Base-by-base conservation (phyloP, 2,329 filamentous ascomycete species). In the Leptographium lundbergii region DNA sequence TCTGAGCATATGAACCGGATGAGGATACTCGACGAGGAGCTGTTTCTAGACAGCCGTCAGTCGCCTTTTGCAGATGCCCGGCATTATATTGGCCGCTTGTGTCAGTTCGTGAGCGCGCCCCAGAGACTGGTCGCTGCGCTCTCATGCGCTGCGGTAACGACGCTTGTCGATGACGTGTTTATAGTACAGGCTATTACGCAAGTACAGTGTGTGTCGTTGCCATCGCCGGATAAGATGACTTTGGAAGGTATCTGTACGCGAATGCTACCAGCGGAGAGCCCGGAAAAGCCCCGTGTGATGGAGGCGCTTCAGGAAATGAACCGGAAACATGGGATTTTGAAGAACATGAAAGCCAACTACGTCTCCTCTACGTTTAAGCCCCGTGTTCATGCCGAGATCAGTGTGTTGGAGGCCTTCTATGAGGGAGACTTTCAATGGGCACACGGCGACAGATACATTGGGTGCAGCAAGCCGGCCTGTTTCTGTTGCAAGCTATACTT, bases 391-490 rank as follows among this genome's bases (percentile, higher is more conserved):
- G 73, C 75, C 2, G 77, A 81, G 62, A 66, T 81, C 4, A 70
- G 75, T 57, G 66, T 78, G 3, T 65, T 80, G 0, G 75, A 81
- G 47, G 67, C 75, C 56, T 80, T 80, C 61, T 66, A 72, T 61
- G 56, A 62, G 6, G 63, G 63, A 0, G 42, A 63, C 0, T 63
- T 73, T 1, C 27, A 19, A 0, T 80, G 76, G 61, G 67, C 69
- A 3, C 68, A 66, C 2, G 58, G 66, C 5, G 77, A 80, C 59
- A 66, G 67, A 3, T 80, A 73, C 62, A 73, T 81, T 14, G 77
- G 73, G 3, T 77, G 73, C 60, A 81, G 77, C 64, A 81, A 81
- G 64, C 71, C 72, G 0, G 73, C 79, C 3, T 81, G 78, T 58
- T 74, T 76, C 60, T 77, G 74, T 56, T 81, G 77, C 64, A 68